Evolutionary conservation across 2,329 filamentous ascomycete species (phyloP), one percentile per base, ranked within the genome.

Genomic region (Penicillium sp.): DNA sequence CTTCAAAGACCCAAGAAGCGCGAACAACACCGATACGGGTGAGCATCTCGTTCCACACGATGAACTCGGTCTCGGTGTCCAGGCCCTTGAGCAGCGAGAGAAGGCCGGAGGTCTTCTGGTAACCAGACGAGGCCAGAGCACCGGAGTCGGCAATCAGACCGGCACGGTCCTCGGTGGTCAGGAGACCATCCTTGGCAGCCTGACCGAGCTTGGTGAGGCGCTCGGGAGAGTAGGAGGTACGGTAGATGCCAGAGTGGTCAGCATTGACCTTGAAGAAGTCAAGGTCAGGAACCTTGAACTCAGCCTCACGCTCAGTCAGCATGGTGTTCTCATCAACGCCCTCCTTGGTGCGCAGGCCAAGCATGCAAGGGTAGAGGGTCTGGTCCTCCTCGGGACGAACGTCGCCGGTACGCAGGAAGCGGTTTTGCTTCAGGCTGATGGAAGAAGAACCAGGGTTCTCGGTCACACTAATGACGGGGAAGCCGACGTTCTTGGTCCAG

Each of bases 231-330:
- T 98, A 98, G 0, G 89, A 91, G 0, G 93, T 97, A 63, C 94
- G 89, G 83, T 96, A 98, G 66, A 97, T 89, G 67, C 91, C 91
- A 24, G 92, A 93, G 78, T 97, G 94, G 75, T 97, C 93, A 17
- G 94, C 93, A 74, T 98, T 98, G 64, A 98, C 83, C 84, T 98
- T 98, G 88, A 91, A 98, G 81, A 98, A 97, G 72, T 96, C 92
- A 56, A 89, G 81, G 72, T 90, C 87, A 22, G 90, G 86, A 28
- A 97, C 77, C 79, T 92, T 89, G 81, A 96, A 92, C 64, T 89
- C 86, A 53, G 83, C 85, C 78, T 97, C 92, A 42, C 94, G 89
- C 66, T 88, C 83, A 65, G 82, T 82, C 44, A 96, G 82, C 17
- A 92, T 91, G 42, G 93, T 81, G 42, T 88, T 85, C 73, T 93